Conservation (phyloP, 257 asterid species). For the Plantago elongata region DNA sequence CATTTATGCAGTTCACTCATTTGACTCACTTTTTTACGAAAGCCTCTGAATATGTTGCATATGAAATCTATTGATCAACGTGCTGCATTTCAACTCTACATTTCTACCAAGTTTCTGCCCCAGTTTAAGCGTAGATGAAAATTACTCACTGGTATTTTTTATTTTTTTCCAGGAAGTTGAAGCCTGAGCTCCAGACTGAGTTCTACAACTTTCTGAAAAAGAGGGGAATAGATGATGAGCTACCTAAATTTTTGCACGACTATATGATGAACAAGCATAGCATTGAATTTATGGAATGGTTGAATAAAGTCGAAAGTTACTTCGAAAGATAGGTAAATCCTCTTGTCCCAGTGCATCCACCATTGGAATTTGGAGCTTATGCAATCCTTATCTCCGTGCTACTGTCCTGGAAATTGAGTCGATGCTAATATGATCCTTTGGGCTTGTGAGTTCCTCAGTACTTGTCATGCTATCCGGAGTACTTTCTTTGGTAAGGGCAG, state of each 20-base stretch:
- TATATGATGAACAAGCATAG: slow-evolving; percentile 57
- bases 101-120: no score
- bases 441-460: neutral
- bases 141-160: slow-evolving; percentile 20
- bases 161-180: slow-evolving; percentile 33
- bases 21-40: no score
- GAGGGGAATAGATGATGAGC: slow-evolving; percentile 43
- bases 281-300: slow-evolving; percentile 48
- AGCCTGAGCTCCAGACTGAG: slow-evolving; percentile 30
- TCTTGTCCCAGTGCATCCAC: neutral
- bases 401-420: neutral
- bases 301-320: slow-evolving; percentile 34
- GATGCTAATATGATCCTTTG: slow-evolving; percentile 4
- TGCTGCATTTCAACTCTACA: no score
- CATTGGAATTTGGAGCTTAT: neutral
- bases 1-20: no score
- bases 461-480: no score
- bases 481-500: no score
- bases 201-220: slow-evolving; percentile 42
- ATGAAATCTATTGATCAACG: no score
- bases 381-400: neutral
- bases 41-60: no score
- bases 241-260: slow-evolving; percentile 47
- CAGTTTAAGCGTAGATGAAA: neutral
- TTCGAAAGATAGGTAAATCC: slow-evolving; percentile 23